Conservation (phyloP, 495 filamentous ascomycete genomes). For the Friedmanniomyces simplex region DNA sequence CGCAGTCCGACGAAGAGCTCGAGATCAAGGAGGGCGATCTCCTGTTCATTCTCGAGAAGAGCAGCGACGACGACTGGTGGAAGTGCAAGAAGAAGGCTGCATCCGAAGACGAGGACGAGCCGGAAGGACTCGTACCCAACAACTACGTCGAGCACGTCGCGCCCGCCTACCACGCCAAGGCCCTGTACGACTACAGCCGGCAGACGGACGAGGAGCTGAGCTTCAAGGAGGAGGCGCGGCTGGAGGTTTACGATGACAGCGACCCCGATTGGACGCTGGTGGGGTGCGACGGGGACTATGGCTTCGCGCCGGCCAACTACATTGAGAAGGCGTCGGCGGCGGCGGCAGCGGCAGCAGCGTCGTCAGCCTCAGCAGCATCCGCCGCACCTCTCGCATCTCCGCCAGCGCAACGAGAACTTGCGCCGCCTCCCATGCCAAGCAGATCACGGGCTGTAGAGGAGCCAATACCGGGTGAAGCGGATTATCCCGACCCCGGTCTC, state of each 20-base stretch:
- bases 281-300: constrained; percentile 73
- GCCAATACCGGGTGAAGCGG: constrained; percentile 19
- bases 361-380: not conserved
- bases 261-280: constrained; percentile 97
- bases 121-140: constrained; percentile 81
- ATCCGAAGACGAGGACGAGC: constrained; percentile 88
- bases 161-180: constrained; percentile 64
- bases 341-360: not conserved
- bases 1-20: constrained; percentile 81
- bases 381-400: not conserved
- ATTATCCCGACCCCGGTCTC: constrained; percentile 16
- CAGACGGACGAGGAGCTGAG: constrained; percentile 98
- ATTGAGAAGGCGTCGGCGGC: constrained; percentile 51
- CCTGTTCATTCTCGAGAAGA: constrained; percentile 87
- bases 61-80: constrained; percentile 90
- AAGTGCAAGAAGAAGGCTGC: constrained; percentile 93
- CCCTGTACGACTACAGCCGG: constrained; percentile 89
- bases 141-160: constrained; percentile 83
- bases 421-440: constrained; percentile 27
- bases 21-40: constrained; percentile 80
- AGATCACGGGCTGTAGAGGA: constrained; percentile 16
- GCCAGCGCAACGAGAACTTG: constrained; percentile 17
- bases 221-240: constrained; percentile 76
- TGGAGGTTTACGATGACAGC: constrained; percentile 78
- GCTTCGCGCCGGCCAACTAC: constrained; percentile 96